Percentiles rank a stretch among this genome's conserved stretches.
Conservation (phyloP, 768 basidiomycete species). For the Suillus fuscotomentosus region DNA sequence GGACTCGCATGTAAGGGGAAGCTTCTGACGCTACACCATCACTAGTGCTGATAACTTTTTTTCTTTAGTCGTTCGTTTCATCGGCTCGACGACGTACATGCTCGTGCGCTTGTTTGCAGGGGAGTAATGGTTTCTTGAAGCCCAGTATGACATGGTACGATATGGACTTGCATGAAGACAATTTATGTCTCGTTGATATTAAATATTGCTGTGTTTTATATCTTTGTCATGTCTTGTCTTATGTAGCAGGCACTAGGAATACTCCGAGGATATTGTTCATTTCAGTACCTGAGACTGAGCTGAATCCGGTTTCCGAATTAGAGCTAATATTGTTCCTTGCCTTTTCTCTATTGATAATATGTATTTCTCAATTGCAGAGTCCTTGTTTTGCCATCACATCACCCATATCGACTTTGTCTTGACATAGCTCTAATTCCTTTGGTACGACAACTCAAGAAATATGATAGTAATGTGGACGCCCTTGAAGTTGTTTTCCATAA, state of each 20-base stretch:
- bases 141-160: neutral
- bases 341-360: no score
- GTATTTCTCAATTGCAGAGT: no score
- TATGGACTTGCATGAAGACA: neutral
- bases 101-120: constrained; percentile 85
- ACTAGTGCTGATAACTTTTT: neutral
- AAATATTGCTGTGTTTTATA: neutral
- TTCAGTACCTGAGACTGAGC: no score
- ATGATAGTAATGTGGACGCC: neutral
- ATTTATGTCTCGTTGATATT: neutral
- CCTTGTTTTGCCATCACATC: neutral
- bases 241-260: neutral
- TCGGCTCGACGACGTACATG: constrained; percentile 82
- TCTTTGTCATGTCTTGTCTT: neutral
- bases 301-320: neutral
- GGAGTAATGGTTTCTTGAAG: constrained; percentile 47
- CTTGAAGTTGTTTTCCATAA: neutral
- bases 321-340: neutral
- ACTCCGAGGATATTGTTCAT: neutral
- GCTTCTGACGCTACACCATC: neutral
- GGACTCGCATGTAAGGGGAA: constrained; percentile 75
- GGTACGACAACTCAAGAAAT: neutral
- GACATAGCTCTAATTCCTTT: neutral
- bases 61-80: constrained; percentile 72
- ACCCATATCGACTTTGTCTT: neutral